phyloP scores from a whole-genome alignment of 148 eudicot genomes.

The Cornus florida region DNA sequence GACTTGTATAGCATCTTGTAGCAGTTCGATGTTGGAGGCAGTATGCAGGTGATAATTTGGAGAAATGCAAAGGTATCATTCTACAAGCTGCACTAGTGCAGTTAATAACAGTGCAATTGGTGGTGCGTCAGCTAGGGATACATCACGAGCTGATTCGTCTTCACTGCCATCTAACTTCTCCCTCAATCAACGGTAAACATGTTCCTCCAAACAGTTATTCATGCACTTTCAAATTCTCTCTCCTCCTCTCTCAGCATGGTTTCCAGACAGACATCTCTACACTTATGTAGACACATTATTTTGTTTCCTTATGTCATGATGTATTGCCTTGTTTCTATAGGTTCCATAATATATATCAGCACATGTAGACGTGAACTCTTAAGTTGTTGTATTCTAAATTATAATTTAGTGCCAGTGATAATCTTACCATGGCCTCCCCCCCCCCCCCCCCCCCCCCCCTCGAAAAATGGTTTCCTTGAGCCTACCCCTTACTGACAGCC shows the following conservation, averaged over 20 bases:
- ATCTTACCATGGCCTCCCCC: neutral
- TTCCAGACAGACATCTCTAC: neutral
- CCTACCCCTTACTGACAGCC: neutral
- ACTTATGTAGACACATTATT: neutral
- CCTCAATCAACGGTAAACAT: constrained; percentile 64
- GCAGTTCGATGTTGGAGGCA: constrained; percentile 62
- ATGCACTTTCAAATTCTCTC: neutral
- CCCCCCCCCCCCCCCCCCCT: neutral
- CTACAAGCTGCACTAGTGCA: constrained; percentile 89
- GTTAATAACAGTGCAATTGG: constrained; percentile 72
- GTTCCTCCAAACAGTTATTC: neutral
- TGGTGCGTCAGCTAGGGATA: constrained; percentile 72
- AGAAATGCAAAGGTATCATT: constrained; percentile 98
- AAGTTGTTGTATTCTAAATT: neutral
- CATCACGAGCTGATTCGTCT: constrained; percentile 61
- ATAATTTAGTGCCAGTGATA: neutral
- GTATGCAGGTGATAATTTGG: constrained; percentile 87
- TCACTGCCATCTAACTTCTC: constrained; percentile 59
- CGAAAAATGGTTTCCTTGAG: neutral
- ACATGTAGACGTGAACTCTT: neutral
- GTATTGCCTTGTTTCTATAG: neutral
- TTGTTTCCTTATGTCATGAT: neutral
- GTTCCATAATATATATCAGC: neutral
- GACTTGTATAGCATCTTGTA: constrained; percentile 25
- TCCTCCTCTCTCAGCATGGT: neutral